These are phyloP conservation scores for Fusarium sp. DNA, from an alignment of 2,329 filamentous ascomycete species.

Conservation along the genomic window DNA sequence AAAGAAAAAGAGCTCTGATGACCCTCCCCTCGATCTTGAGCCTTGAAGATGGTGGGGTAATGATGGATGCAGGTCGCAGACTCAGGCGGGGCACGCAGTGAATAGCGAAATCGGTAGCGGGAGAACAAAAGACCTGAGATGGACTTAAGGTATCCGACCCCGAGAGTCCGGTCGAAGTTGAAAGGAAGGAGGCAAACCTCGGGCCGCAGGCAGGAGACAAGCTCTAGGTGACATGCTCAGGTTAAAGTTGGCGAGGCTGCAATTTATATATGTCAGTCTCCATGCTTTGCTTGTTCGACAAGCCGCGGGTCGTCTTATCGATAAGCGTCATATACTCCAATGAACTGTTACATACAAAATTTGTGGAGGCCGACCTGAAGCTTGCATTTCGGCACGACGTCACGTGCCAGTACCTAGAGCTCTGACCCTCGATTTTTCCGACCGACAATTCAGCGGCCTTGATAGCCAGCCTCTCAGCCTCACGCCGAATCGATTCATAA, in stretches of 20 bases:
- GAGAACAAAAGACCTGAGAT: not conserved
- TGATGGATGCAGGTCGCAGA: conserved; percentile 19
- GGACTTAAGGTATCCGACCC: conserved; percentile 19
- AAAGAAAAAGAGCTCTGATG: conserved; percentile 5
- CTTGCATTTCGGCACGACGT: conserved; percentile 7
- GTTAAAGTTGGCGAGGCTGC: conserved; percentile 42
- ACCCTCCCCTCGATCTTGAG: conserved; percentile 14
- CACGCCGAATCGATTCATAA: conserved; percentile 44
- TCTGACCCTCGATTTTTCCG: conserved; percentile 51
- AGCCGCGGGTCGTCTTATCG: conserved; percentile 41
- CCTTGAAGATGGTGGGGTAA: conserved; percentile 39
- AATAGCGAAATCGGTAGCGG: conserved; percentile 5
- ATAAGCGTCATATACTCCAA: conserved; percentile 32
- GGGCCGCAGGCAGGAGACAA: conserved; percentile 28
- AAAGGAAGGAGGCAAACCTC: conserved; percentile 29
- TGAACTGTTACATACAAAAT: conserved; percentile 12
- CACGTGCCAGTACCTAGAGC: conserved; percentile 43
- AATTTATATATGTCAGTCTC: conserved; percentile 44
- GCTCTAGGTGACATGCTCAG: conserved; percentile 45
- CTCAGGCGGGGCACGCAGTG: conserved; percentile 30
- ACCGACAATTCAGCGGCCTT: conserved; percentile 49
- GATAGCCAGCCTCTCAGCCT: conserved; percentile 50
- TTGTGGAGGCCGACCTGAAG: conserved; percentile 9
- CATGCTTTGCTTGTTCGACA: conserved; percentile 23
- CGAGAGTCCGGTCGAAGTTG: conserved; percentile 24